Percentiles rank a stretch among this genome's conserved stretches.
These are phyloP conservation scores for Cicer chorassanicum DNA, from an alignment of 306 rosid genomes.

Conservation along the genomic window DNA sequence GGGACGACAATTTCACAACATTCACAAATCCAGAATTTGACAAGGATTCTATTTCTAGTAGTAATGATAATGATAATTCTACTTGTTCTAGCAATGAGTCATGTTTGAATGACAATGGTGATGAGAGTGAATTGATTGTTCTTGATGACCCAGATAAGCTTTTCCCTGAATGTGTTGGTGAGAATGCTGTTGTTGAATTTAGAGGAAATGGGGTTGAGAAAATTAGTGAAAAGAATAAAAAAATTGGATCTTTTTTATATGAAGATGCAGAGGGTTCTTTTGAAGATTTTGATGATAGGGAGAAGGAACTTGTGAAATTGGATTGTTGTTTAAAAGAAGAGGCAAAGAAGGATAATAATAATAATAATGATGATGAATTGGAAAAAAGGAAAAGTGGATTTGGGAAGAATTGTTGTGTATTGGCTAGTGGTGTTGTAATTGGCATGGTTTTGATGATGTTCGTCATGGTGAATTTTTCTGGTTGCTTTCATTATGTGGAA, in stretches of 20 bases:
- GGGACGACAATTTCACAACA: constrained; percentile 32
- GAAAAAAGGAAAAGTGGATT: background rate
- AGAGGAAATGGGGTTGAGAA: constrained; percentile 13
- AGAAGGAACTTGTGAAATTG: constrained; percentile 33
- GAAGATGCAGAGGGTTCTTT: constrained; percentile 41
- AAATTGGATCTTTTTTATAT: constrained; percentile 1
- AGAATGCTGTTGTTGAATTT: constrained; percentile 42
- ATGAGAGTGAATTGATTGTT: constrained; percentile 10
- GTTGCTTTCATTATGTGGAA: constrained; percentile 43
- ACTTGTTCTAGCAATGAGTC: constrained; percentile 58
- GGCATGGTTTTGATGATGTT: constrained; percentile 56
- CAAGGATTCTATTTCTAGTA: background rate
- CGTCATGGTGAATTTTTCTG: constrained; percentile 43
- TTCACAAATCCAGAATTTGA: constrained; percentile 19
- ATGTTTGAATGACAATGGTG: constrained; percentile 46
- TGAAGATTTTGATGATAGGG: constrained; percentile 22
- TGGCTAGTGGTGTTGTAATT: constrained; percentile 52
- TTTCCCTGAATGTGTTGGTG: background rate
- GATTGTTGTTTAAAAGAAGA: constrained; percentile 28
- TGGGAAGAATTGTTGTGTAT: constrained; percentile 46
- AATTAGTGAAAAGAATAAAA: background rate
- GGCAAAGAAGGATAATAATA: constrained; percentile 3
- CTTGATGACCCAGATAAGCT: constrained; percentile 38
- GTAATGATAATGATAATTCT: constrained; percentile 18
- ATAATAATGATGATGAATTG: background rate